phyloP scores from a whole-genome alignment of 352 stramenopile genomes.

The Elongisporangium prolatum region DNA sequence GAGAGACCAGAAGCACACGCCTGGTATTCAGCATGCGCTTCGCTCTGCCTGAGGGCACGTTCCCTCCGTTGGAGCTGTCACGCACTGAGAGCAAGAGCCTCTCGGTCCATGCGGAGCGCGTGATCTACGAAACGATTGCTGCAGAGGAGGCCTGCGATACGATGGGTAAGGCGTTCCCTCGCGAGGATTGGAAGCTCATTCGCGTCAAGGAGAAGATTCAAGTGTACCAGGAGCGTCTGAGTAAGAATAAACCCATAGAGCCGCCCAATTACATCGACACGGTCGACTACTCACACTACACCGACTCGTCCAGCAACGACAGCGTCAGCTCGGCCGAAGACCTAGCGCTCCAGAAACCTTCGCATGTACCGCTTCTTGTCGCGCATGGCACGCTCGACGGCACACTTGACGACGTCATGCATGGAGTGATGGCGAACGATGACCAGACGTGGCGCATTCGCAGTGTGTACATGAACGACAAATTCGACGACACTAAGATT shows the following conservation, averaged over 20 bases:
- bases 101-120: conserved; percentile 26
- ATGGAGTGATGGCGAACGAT: conserved; percentile 23
- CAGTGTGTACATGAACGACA: conserved; percentile 22
- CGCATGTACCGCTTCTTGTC: conserved; percentile 29
- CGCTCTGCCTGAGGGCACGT: conserved; percentile 28
- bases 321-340: background rate
- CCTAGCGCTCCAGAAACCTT: conserved; percentile 3
- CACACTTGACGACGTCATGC: conserved; percentile 47
- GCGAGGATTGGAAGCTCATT: conserved; percentile 35
- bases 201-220: conserved; percentile 30
- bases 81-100: conserved; percentile 20
- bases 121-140: conserved; percentile 37
- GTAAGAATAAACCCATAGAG: background rate
- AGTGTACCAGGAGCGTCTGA: conserved; percentile 20
- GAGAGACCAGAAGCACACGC: background rate
- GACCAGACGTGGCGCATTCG: conserved; percentile 21
- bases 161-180: conserved; percentile 15
- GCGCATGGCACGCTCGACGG: conserved; percentile 36
- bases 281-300: background rate
- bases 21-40: conserved; percentile 28
- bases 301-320: background rate
- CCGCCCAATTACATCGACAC: background rate
- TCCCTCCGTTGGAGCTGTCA: conserved; percentile 20
- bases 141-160: conserved; percentile 32
- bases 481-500: conserved; percentile 32